Base-by-base conservation (phyloP, 306 rosid genomes). In the Casuarina equisetifolia region DNA sequence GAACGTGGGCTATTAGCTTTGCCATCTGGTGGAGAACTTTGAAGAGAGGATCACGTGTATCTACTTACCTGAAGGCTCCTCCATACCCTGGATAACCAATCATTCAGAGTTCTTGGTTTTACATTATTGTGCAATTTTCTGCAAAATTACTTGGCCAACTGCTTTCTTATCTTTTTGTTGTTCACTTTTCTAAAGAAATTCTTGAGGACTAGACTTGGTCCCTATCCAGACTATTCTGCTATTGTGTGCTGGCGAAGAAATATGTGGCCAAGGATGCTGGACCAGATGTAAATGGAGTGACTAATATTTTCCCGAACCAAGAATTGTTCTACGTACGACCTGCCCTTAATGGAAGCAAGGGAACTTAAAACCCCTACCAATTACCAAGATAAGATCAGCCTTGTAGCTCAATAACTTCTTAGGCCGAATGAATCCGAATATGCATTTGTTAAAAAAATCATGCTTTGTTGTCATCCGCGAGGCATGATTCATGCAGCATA, bases 1-100 rank as follows among this genome's bases (percentile, higher is more conserved):
- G 71, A 52, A 66, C 50, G 75, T 78, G 73, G 76, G 79, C 70
- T 64, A 79, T 13, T 66, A 46, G 50, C 66, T 79, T 68, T 69
- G 86, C 73, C 25, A 17, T 79, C 64, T 49, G 76, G 72, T 76
- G 72, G 68, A 74, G 75, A 59, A 52, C 32, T 25, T 25, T 25
- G 32, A 25, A 25, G 32, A 25, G 32, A 25, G 32, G 32, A 25
- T 10, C n/a, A 51, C 55, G 16, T 6, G 4, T n/a, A 3, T 11
- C 35, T 32, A 25, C 16, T 25, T 58, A 9, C 20, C 64, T 17
- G 64, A 58, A 58, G 25, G 36, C 61, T 25, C 19, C 12, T 51
- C 19, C 16, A 25, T 0, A 25, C 32, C 32, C 32, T 25, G 32
- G 32, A 25, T 25, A 54, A 8, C 61, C 66, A 58, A 25, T 10